Base-by-base conservation (phyloP, 352 stramenopile genomes). In the Globisporangium okanoganense region DNA sequence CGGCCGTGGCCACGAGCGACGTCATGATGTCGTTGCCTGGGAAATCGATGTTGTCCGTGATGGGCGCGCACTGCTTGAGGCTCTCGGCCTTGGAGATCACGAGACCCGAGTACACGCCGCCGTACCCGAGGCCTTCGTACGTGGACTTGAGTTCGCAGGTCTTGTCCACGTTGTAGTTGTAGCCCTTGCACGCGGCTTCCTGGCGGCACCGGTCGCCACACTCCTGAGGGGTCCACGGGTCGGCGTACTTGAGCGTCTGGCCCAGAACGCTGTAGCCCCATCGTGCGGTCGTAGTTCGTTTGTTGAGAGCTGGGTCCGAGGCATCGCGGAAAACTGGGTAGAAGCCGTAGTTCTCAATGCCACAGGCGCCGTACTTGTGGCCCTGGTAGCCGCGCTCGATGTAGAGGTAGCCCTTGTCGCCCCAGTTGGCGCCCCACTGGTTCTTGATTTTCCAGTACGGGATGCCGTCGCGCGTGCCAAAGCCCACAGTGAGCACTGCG, bases 351-450 rank as follows among this genome's bases (percentile, higher is more conserved):
- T 70, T 49, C 49, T 87, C 81, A 18, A 90, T 67, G 25, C 78
- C 75, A 41, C 78, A 88, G 31, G 79, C 73, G 20, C 80, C 80
- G 54, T 80, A 74, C 8, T 40, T 58, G 52, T 77, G 67, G 10
- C 64, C 77, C 1, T 59, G 61, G 67, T 76, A 87, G 6, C 59
- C 59, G 18, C 68, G 71, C 43, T 71, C 60, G 33, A 76, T 48
- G 64, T 76, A 71, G 8, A 64, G 48, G 56, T 64, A 85, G 1
- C 71, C 73, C 41, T 69, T 35, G 40, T 75, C 62, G 38, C 73
- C 75, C 73, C 71, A 83, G 3, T 7, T 1, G 0, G 16, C 20
- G 0, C 70, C 63, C 58, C 58, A 79, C 27, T 62, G 69, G 65
- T 80, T 80, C 57, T 82, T 82, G 48, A 82, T 36, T 50, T 78